Conservation (phyloP, 1,284 basidiomycete species). For the Rhodotorula sp. region DNA sequence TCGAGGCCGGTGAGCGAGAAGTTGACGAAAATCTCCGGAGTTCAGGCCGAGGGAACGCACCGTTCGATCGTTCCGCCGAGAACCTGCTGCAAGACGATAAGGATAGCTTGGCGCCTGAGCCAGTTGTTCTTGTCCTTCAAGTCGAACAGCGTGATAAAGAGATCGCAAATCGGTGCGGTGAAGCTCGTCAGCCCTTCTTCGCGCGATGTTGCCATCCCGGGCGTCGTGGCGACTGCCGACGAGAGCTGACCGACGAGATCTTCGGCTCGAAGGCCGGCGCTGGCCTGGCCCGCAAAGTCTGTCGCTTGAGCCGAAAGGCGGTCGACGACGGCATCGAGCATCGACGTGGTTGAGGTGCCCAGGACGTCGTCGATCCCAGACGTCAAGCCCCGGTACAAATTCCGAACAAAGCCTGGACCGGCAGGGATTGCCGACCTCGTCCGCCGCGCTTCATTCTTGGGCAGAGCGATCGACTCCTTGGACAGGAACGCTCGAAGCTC, state of each 20-base stretch:
- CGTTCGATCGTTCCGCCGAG: constrained; percentile 92
- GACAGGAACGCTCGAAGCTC: constrained; percentile 85
- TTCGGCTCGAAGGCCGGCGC: constrained; percentile 73
- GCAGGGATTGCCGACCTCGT: not conserved
- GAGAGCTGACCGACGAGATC: constrained; percentile 75
- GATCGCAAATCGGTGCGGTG: constrained; percentile 88
- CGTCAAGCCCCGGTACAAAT: constrained; percentile 80
- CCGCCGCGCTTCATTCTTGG: constrained; percentile 20
- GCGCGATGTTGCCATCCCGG: not conserved
- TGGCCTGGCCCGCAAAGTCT: constrained; percentile 77
- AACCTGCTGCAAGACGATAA: constrained; percentile 92
- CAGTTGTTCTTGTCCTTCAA: constrained; percentile 93
- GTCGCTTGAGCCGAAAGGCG: constrained; percentile 81
- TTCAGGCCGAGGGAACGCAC: constrained; percentile 52
- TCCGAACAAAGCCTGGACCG: constrained; percentile 51
- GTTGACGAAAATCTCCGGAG: too few relatives aligned
- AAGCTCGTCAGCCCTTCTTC: constrained; percentile 55
- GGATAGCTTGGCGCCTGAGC: constrained; percentile 90
- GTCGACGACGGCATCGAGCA: constrained; percentile 89
- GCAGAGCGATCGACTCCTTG: constrained; percentile 56
- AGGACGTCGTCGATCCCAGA: constrained; percentile 91
- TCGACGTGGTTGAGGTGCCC: constrained; percentile 70
- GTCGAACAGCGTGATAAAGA: constrained; percentile 88
- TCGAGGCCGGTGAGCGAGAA: not conserved
- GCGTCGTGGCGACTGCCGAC: not conserved